Percentiles rank a stretch among this genome's conserved stretches.
Conservation (phyloP, 2,329 filamentous ascomycete species). For the Diaporthe helianthi region DNA sequence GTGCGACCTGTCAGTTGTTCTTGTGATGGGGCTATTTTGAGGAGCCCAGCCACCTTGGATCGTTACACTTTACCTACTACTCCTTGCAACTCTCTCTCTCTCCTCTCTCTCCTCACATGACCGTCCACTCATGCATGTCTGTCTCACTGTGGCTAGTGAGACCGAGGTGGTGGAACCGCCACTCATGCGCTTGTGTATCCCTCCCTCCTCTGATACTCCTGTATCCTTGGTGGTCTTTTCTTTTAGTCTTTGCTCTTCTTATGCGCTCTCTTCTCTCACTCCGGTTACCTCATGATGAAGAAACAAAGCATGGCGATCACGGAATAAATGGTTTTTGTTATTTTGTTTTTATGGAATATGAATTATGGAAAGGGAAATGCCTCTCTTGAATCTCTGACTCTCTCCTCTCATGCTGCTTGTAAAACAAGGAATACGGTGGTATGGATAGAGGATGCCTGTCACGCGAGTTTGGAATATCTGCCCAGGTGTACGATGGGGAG, state of each 20-base stretch:
- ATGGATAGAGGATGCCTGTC: background rate
- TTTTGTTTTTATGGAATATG: background rate
- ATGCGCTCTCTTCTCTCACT: background rate
- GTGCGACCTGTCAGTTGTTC: background rate
- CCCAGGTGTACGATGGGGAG: background rate
- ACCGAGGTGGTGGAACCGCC: background rate
- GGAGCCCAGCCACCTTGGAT: background rate
- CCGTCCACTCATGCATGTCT: background rate
- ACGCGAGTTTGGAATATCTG: background rate
- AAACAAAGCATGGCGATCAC: conserved; percentile 22
- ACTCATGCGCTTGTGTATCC: too few species aligned
- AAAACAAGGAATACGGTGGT: background rate
- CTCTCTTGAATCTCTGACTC: too few species aligned
- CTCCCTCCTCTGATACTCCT: too few species aligned
- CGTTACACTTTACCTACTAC: too few species aligned
- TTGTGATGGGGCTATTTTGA: background rate
- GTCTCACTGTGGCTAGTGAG: conserved; percentile 12
- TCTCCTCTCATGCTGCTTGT: background rate
- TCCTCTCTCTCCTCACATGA: background rate
- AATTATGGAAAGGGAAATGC: background rate
- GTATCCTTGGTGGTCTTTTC: background rate
- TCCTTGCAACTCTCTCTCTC: background rate
- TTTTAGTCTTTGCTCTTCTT: background rate
- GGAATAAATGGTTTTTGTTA: background rate
- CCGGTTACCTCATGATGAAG: conserved; percentile 3